Evolutionary conservation across 129 eudicot genomes (phyloP), one percentile per base, ranked within the genome.

Genomic region (Artemisia annua): DNA sequence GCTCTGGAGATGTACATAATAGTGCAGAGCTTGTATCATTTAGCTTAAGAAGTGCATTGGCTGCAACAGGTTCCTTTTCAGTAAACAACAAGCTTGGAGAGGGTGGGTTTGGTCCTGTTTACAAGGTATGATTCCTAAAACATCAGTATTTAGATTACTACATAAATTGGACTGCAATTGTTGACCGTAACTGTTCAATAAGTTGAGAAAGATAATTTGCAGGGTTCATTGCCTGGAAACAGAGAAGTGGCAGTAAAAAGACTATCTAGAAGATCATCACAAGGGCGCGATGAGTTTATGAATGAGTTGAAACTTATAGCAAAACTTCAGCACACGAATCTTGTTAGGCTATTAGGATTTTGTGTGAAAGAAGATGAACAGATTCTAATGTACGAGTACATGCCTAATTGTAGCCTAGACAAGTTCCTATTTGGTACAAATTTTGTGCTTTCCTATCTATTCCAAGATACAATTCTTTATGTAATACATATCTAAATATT

Each of bases 361-460:
- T 80, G 84, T 43, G 73, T 74, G 48, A 80, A 75, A 74, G 76
- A 70, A 51, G 75, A 74, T 61, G 80, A 80, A 69, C 54, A 74
- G 6, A 80, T 80, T 11, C 14, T 80, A 52, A 53, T 80, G 55
- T 72, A 79, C 7, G 83, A 79, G 63, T 79, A 74, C 54, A 74
- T 80, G 84, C 80, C 80, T 11, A 80, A 80, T 17, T 61, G 67
- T 75, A 81, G 81, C 81, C 74, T 75, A 35, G 81, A 75, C 74
- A 76, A 63, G 26, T 81, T 75, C 69, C 70, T 81, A 0, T 81
- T 75, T 59, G 81, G 81, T 81, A 75, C 43, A 3, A 26, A 43
- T 43, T 54, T 69, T 57, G 3, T 73, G 17, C 67, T 44, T 56
- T 18, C 32, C 10, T 20, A 19, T 32, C 15, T 18, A 52, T 35